phyloP scores from a whole-genome alignment of 305 asterid species.

The Solanum hybrid region DNA sequence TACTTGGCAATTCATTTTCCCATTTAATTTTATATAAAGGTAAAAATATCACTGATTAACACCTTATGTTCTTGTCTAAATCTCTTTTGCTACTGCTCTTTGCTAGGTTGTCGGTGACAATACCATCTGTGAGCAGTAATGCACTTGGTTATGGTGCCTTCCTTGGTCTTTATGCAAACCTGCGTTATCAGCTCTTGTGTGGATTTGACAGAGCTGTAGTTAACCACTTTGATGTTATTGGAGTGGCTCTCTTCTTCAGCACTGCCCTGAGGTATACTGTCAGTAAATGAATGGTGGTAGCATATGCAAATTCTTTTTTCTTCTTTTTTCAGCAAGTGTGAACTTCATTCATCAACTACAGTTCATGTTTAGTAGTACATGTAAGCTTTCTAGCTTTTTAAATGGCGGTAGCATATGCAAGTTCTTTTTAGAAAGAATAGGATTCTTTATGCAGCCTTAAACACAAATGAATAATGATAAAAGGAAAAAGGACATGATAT shows the following conservation, averaged over 20 bases:
- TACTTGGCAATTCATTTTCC: neutral
- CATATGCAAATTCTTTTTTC: neutral
- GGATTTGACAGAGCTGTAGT: constrained; percentile 66
- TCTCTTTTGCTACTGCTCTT: neutral
- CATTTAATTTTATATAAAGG: neutral
- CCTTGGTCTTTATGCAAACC: constrained; percentile 35
- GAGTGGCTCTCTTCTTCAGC: neutral
- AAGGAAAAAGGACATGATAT: neutral
- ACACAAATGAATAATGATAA: constrained; percentile 9
- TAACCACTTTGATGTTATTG: constrained; percentile 34
- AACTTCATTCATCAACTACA: neutral
- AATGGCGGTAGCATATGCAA: neutral
- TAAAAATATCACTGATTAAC: neutral
- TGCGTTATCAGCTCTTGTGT: constrained; percentile 27
- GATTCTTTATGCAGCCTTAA: neutral
- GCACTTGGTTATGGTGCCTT: constrained; percentile 96
- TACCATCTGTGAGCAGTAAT: constrained; percentile 78
- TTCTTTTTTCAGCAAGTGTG: neutral
- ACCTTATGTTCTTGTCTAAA: neutral
- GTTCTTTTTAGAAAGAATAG: neutral
- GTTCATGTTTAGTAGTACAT: neutral
- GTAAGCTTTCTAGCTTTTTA: neutral
- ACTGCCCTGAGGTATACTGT: neutral
- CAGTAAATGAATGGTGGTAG: neutral
- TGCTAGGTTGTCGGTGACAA: constrained; percentile 69